Evolutionary conservation across 352 stramenopile genomes (phyloP).

Genomic region (Phytophthora rubi): DNA sequence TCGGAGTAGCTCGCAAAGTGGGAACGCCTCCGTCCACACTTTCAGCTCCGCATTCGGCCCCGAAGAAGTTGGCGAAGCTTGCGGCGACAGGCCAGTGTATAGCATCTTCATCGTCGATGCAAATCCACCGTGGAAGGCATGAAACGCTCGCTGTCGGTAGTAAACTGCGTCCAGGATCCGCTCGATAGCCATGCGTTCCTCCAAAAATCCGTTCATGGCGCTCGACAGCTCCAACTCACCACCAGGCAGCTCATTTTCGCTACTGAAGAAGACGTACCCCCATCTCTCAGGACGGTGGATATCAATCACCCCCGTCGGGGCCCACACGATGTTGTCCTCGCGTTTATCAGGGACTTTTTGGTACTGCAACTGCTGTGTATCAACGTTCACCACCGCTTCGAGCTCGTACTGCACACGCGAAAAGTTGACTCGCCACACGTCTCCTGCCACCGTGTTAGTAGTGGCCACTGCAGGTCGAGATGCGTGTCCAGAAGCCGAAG

Average conservation of each 20-base stretch:
- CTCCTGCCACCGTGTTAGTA: constrained; percentile 32
- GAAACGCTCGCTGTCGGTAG: constrained; percentile 67
- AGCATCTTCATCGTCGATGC: constrained; percentile 51
- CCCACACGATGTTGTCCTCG: constrained; percentile 82
- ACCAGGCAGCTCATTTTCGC: constrained; percentile 43
- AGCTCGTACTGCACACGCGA: constrained; percentile 88
- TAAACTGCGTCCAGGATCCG: constrained; percentile 69
- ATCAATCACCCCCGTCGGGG: constrained; percentile 73
- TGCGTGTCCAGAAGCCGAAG: constrained; percentile 9
- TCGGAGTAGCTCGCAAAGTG: constrained; percentile 34
- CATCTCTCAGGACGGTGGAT: constrained; percentile 81
- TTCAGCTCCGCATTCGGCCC: background rate
- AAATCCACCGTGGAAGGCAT: constrained; percentile 45
- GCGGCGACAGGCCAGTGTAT: constrained; percentile 26
- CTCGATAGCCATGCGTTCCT: constrained; percentile 63
- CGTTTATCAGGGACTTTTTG: constrained; percentile 54
- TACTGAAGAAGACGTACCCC: constrained; percentile 73
- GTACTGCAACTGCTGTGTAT: constrained; percentile 57
- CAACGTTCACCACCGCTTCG: constrained; percentile 46
- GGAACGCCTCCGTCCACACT: constrained; percentile 29
- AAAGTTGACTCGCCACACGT: constrained; percentile 91
- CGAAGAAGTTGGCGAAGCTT: constrained; percentile 6
- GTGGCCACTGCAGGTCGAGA: constrained; percentile 22
- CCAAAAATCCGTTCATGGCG: constrained; percentile 46
- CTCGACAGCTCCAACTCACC: constrained; percentile 48